Evolutionary conservation across 1,139 yeast genomes (phyloP), one percentile per base, ranked within the genome.

Genomic region (Groenewaldozyma auringiensis): DNA sequence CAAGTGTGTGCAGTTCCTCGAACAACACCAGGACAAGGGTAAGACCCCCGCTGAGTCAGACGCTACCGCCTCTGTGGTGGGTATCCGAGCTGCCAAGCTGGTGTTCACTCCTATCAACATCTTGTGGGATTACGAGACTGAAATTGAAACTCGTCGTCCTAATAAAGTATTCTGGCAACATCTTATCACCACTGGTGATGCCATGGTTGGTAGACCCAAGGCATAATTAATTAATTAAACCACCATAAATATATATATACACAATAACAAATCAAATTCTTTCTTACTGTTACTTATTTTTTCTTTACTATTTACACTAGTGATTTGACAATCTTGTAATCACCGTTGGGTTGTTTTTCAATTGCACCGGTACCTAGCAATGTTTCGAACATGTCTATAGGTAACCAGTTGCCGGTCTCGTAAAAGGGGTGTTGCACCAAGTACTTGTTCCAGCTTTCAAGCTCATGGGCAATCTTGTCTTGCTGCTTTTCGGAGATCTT

Each of bases 361-460:
- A 89, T 69, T 48, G 83, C 70, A 1, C 92, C 94, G 53, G 80
- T 81, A 18, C 77, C 78, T 40, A 77, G 66, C 54, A 87, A 72
- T 47, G 76, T 76, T 39, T 78, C 82, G 61, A 89, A 88, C 83
- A 87, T 78, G 60, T 87, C 95, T 62, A 86, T 95, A 21, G 97
- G 96, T 48, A 92, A 76, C 96, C 96, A 89, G 3, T 96, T 96
- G 48, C 86, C 84, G 34, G 96, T 85, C 42, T 94, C 94, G 33
- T 86, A 81, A 64, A 88, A 88, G 41, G 96, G 96, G 46, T 80
- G 76, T 4, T 79, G 71, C 34, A 82, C 74, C 43, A 84, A 67
- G 53, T 77, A 79, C 53, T 76, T 68, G 63, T 85, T 92, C 68
- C 86, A 83, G 39, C 72, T 76, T 50, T 76, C 80, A 57, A 86